Conservation (phyloP, 139 green algal species). For the Tetradesmus lagerheimii region DNA sequence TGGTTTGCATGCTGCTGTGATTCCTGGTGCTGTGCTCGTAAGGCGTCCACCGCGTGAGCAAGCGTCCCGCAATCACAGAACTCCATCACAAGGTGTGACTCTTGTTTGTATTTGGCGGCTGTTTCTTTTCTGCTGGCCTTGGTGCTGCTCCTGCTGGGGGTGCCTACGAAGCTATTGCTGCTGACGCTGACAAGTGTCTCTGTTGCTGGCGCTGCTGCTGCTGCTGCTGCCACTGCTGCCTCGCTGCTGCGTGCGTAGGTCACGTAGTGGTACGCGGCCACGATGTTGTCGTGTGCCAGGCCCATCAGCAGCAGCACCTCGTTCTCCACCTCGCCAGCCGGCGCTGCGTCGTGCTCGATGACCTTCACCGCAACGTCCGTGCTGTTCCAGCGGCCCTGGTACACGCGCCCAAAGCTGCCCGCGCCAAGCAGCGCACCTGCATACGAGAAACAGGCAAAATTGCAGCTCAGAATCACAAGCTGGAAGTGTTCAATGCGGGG, state of each 20-base stretch:
- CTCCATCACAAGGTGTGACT: background rate
- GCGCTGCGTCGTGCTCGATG: background rate
- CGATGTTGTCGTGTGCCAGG: background rate
- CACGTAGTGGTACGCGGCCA: background rate
- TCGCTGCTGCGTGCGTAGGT: background rate
- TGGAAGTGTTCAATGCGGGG: too few species aligned
- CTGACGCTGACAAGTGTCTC: too few species aligned
- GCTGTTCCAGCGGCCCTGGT: background rate
- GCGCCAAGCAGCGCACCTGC: background rate
- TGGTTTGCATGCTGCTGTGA: background rate
- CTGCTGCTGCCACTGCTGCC: too few species aligned
- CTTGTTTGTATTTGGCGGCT: background rate
- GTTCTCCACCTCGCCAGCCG: background rate
- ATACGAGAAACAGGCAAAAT: too few species aligned
- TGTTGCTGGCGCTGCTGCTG: too few species aligned
- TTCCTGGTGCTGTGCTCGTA: background rate
- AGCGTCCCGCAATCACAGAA: background rate
- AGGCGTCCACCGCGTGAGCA: background rate
- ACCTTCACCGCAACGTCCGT: background rate
- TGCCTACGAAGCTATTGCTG: too few species aligned
- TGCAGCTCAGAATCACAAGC: too few species aligned
- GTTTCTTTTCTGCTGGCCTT: background rate
- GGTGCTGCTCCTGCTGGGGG: background rate
- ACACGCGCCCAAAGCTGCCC: background rate
- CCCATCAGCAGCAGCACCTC: background rate